These are phyloP conservation scores for Antitrichia curtipendula DNA, from an alignment of 225 moss, liverwort and hornwort species.

Conservation along the genomic window DNA sequence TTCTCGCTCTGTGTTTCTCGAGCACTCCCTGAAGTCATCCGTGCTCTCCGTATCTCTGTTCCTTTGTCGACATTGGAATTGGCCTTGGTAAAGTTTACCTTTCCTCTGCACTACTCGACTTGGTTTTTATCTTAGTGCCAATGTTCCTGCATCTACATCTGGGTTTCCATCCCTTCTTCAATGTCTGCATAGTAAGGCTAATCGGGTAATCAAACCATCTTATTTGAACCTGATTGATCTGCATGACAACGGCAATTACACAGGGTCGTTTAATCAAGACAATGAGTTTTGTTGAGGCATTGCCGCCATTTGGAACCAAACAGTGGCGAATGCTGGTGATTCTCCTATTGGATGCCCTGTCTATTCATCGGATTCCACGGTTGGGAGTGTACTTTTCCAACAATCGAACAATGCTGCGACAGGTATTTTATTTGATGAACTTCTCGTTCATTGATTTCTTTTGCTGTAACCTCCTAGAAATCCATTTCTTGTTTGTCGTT, in stretches of 20 bases:
- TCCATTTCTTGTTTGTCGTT: neutral
- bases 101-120: neutral
- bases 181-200: neutral
- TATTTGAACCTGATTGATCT: neutral
- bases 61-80: conserved; percentile 59
- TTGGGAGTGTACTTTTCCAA: conserved; percentile 49
- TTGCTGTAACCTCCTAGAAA: neutral
- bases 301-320: conserved; percentile 64
- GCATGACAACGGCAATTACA: neutral
- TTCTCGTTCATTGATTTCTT: neutral
- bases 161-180: neutral
- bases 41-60: conserved; percentile 52
- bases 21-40: conserved; percentile 68
- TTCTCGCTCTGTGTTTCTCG: conserved; percentile 61
- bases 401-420: conserved; percentile 45
- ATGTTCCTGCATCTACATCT: neutral
- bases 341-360: conserved; percentile 74
- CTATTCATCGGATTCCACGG: conserved; percentile 41
- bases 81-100: conserved; percentile 28
- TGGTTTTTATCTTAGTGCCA: neutral
- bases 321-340: conserved; percentile 64
- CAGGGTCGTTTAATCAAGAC: conserved; percentile 73
- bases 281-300: conserved; percentile 68
- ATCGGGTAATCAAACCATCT: neutral
- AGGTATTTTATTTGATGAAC: conserved; percentile 14